These are phyloP conservation scores for Dysphania ambrosioides DNA, from an alignment of 148 eudicot genomes.

Conservation along the genomic window DNA sequence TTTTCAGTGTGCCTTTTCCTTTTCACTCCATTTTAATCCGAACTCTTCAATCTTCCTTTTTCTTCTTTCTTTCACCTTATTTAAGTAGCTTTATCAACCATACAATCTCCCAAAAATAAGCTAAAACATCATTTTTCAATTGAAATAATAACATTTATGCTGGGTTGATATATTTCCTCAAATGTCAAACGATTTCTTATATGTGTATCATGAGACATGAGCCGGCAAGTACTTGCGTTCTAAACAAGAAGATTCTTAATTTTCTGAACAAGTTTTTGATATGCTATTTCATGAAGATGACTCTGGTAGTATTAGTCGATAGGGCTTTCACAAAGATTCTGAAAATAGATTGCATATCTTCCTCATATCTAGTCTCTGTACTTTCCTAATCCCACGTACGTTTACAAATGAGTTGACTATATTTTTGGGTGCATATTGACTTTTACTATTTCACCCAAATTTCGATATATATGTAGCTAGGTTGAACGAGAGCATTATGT, in stretches of 20 bases:
- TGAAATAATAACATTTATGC: too few relatives aligned
- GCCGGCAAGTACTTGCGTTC: neutral
- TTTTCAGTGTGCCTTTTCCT: too few relatives aligned
- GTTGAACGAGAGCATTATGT: too few relatives aligned
- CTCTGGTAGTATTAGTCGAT: neutral
- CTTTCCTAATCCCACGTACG: neutral
- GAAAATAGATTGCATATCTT: neutral
- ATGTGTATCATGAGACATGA: neutral
- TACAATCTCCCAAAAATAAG: too few relatives aligned
- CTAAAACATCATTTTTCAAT: too few relatives aligned
- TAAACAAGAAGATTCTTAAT: neutral
- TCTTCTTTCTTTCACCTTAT: too few relatives aligned
- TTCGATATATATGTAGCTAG: too few relatives aligned
- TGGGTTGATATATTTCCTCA: neutral
- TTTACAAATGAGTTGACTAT: neutral
- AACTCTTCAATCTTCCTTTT: too few relatives aligned
- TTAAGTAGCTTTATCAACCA: too few relatives aligned
- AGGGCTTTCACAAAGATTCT: neutral
- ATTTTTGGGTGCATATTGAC: neutral
- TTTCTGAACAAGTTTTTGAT: neutral
- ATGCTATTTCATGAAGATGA: neutral
- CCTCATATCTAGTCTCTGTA: neutral
- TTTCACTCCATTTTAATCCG: too few relatives aligned
- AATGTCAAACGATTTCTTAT: slow-evolving; percentile 2
- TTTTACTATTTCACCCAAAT: neutral